phyloP scores from a whole-genome alignment of 1,284 basidiomycete genomes.

The Hypsizygus ulmarius region DNA sequence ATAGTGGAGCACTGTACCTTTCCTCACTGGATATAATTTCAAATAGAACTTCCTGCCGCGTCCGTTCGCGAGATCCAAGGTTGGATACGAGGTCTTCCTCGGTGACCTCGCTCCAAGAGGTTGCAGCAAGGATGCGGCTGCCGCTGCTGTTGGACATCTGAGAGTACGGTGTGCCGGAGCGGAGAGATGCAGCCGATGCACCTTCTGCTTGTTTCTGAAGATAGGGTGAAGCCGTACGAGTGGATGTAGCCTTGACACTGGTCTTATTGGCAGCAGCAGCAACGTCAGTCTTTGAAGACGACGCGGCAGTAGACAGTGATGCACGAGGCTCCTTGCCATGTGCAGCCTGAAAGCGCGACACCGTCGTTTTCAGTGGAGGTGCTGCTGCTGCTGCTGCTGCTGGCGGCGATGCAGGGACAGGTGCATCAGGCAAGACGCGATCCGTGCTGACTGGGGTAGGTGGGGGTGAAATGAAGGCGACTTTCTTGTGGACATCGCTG shows the following conservation, averaged over 20 bases:
- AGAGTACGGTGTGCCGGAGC: constrained; percentile 77
- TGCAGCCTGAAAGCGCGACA: constrained; percentile 71
- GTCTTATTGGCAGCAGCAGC: constrained; percentile 32
- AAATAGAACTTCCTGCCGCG: constrained; percentile 95
- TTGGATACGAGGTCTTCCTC: constrained; percentile 95
- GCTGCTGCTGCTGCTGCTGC: constrained; percentile 24
- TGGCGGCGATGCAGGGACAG: constrained; percentile 34
- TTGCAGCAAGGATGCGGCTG: constrained; percentile 73
- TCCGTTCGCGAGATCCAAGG: constrained; percentile 89
- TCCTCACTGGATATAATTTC: constrained; percentile 98
- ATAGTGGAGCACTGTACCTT: constrained; percentile 47
- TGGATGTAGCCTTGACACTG: constrained; percentile 50
- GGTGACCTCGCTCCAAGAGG: constrained; percentile 95
- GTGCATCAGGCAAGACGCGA: constrained; percentile 36
- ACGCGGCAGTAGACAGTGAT: constrained; percentile 57
- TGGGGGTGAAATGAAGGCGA: constrained; percentile 78
- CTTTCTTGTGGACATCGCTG: constrained; percentile 69
- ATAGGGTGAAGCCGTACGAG: constrained; percentile 64
- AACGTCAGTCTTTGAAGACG: constrained; percentile 47
- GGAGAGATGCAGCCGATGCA: constrained; percentile 61
- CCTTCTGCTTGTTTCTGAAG: constrained; percentile 48
- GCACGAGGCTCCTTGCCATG: constrained; percentile 69
- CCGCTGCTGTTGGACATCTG: constrained; percentile 66
- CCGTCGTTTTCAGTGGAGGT: constrained; percentile 57
- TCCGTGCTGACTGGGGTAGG: constrained; percentile 56